Percentiles rank a stretch among this genome's conserved stretches.
Conservation (phyloP, 1,284 basidiomycete genomes). For the Cutaneotrichosporon spelunceum region DNA sequence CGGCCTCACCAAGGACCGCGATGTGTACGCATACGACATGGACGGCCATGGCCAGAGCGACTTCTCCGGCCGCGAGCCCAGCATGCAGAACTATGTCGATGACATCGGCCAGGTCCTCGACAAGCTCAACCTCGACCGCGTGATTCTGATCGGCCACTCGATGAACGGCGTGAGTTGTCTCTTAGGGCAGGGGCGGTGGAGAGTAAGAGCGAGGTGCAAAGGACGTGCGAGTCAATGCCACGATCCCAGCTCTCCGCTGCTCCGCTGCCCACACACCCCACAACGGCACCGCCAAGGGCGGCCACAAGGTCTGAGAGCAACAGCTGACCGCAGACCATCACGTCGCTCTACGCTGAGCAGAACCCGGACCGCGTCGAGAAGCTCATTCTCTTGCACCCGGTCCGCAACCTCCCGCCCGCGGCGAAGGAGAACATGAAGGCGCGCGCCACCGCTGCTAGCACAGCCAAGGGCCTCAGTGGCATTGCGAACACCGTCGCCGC, state of each 20-base stretch:
- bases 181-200: background rate
- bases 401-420: slow-evolving; percentile 27
- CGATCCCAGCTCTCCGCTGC: background rate
- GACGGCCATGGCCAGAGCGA: slow-evolving; percentile 34
- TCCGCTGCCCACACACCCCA: no score
- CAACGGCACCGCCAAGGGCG: background rate
- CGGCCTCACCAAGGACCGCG: slow-evolving; percentile 19
- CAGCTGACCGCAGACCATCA: slow-evolving; percentile 27
- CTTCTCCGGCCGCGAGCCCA: slow-evolving; percentile 22
- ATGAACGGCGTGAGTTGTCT: slow-evolving; percentile 33
- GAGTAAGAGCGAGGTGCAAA: background rate
- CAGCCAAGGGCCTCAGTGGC: slow-evolving; percentile 23
- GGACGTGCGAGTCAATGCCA: background rate
- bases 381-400: slow-evolving; percentile 34
- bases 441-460: slow-evolving; percentile 26
- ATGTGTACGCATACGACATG: slow-evolving; percentile 30
- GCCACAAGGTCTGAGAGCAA: background rate
- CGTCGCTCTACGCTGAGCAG: slow-evolving; percentile 27
- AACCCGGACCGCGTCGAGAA: slow-evolving; percentile 28
- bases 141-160: slow-evolving; percentile 37
- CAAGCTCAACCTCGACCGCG: slow-evolving; percentile 17
- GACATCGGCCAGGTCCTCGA: slow-evolving; percentile 30
- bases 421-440: slow-evolving; percentile 28
- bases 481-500: slow-evolving; percentile 29
- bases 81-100: slow-evolving; percentile 20